A percentile compares a stretch with the other conserved stretches of the same genome.
Conservation (phyloP, 305 asterid genomes). For the Fraxinus latifolia region DNA sequence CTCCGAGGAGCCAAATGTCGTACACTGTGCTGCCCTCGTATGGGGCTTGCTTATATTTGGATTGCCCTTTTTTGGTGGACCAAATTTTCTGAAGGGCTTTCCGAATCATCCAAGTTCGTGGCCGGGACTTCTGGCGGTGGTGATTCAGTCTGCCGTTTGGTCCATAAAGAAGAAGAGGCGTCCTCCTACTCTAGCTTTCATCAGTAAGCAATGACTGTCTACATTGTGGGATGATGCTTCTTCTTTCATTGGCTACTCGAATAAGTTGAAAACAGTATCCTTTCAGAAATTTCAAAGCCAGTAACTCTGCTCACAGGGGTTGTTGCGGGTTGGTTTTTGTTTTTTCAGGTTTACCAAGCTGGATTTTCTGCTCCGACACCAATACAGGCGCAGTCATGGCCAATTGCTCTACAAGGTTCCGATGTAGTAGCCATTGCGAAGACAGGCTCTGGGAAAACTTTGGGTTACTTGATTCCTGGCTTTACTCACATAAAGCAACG, state of each 20-base stretch:
- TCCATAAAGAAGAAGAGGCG: slow-evolving; percentile 76
- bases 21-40: slow-evolving; percentile 76
- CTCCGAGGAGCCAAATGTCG: slow-evolving; percentile 99
- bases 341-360: slow-evolving; percentile 69
- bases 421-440: slow-evolving; percentile 97
- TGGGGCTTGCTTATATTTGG: slow-evolving; percentile 68
- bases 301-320: slow-evolving; percentile 40
- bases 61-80: slow-evolving; percentile 76
- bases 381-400: slow-evolving; percentile 99
- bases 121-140: slow-evolving; percentile 78
- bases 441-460: slow-evolving; percentile 95
- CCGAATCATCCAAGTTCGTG: slow-evolving; percentile 70
- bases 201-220: slow-evolving; percentile 71
- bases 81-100: slow-evolving; percentile 77
- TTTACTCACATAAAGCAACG: slow-evolving; percentile 70
- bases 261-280: slow-evolving; percentile 37
- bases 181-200: slow-evolving; percentile 81
- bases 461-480: slow-evolving; percentile 91
- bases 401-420: slow-evolving; percentile 82
- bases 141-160: slow-evolving; percentile 77
- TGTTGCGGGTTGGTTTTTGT: slow-evolving; percentile 35
- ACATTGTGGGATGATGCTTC: slow-evolving; percentile 75
- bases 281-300: slow-evolving; percentile 33
- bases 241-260: slow-evolving; percentile 65
- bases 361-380: slow-evolving; percentile 98